Evolutionary conservation across 495 filamentous ascomycete species (phyloP), one percentile per base, ranked within the genome.

Genomic region (Penicillium simplicissimum): DNA sequence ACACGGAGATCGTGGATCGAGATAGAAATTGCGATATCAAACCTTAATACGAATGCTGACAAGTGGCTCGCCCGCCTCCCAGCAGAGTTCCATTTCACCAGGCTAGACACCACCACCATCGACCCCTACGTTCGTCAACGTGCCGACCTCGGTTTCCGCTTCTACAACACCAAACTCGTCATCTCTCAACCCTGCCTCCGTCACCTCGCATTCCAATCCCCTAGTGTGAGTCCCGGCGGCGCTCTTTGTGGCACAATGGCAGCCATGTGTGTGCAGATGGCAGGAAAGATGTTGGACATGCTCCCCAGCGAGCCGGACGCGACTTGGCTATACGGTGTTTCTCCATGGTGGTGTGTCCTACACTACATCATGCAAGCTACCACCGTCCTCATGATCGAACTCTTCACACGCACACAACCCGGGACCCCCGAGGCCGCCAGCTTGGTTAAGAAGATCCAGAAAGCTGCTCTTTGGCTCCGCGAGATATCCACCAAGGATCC

Each of bases 311-410:
- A 68, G 21, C 67, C 71, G 3, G 67, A 78, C 38, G 52, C 61
- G 4, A 38, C 36, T 14, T 73, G 69, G 59, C 65, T 87, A 2
- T 83, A 83, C 53, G 64, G 70, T 11, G 67, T 78, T 7, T 67
- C 75, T 3, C 84, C 84, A 13, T 89, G 85, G 85, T 89, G 85
- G 84, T 78, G 74, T 55, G 68, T 85, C 9, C 70, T 89, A 11
- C 86, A 89, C 67, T 82, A 82, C 56, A 62, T 89, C n/a, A 85
- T 86, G 75, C 83, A 88, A 69, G 81, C 84, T 1, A 72, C 74
- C 3, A 81, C 77, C 3, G 72, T 88, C 25, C 67, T 88, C 11
- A 74, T 88, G 62, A 71, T 86, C 9, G 81, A 88, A 60, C 71
- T 85, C 19, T 78, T 80, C 7, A 76, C 67, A 62, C 33, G 73